phyloP scores from a whole-genome alignment of 2,329 filamentous ascomycete species.

The Fusarium sp. region DNA sequence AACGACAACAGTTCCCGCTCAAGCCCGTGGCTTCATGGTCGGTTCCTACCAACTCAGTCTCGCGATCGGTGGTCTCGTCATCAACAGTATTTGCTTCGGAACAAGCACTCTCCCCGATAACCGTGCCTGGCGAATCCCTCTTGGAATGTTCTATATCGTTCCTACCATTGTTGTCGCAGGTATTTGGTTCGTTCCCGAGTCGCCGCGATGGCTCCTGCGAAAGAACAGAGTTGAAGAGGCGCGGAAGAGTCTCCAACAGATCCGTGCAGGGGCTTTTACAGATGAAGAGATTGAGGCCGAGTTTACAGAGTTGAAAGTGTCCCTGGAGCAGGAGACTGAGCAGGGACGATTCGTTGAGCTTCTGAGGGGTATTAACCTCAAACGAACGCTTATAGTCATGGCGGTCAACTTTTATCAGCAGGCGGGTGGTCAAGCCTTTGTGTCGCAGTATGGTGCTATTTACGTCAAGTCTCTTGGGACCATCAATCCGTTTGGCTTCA shows the following conservation, averaged over 20 bases:
- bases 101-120: conserved; percentile 37
- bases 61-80: conserved; percentile 43
- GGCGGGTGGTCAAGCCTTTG: conserved; percentile 39
- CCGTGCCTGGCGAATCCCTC: conserved; percentile 38
- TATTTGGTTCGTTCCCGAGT: conserved; percentile 44
- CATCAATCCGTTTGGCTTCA: conserved; percentile 45
- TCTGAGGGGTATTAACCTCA: conserved; percentile 19
- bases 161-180: conserved; percentile 19
- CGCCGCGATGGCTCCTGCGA: conserved; percentile 42
- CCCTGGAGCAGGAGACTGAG: conserved; percentile 34
- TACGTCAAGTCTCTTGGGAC: conserved; percentile 39
- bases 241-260: conserved; percentile 3
- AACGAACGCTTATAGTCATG: conserved; percentile 26
- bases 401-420: conserved; percentile 35
- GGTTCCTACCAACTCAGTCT: conserved; percentile 52
- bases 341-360: conserved; percentile 30
- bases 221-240: conserved; percentile 37
- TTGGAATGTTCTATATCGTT: conserved; percentile 42
- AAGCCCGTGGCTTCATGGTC: conserved; percentile 50
- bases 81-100: conserved; percentile 40
- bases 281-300: conserved; percentile 35
- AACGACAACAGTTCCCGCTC: conserved; percentile 37
- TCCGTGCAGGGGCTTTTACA: conserved; percentile 25
- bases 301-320: conserved; percentile 20
- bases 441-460: conserved; percentile 38